Evolutionary conservation across 176 grass and related monocot genomes (phyloP).

Genomic region (Aegilops speltoides): DNA sequence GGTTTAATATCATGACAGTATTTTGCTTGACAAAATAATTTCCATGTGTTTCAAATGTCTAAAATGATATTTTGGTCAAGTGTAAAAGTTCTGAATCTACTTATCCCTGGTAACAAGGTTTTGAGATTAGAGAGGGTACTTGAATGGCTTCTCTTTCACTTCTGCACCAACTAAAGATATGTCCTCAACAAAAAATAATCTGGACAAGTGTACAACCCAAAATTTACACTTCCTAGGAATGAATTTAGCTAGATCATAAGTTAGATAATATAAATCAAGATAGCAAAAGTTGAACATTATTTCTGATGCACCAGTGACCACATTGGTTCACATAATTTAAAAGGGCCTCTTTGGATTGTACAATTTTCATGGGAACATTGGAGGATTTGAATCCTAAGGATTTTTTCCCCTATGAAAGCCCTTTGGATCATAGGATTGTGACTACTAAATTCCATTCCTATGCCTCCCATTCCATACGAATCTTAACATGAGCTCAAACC

Average conservation of each 20-base stretch:
- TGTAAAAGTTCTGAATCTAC: not conserved
- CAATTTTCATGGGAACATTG: too few relatives aligned
- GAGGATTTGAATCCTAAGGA: not conserved
- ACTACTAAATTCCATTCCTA: not conserved
- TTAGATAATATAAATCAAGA: not conserved
- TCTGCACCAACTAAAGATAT: not conserved
- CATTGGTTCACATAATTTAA: not conserved
- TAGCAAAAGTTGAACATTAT: not conserved
- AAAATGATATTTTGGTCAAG: not conserved
- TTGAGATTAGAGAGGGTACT: not conserved
- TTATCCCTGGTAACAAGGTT: not conserved
- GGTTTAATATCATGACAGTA: not conserved
- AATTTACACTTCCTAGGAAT: not conserved
- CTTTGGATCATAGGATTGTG: not conserved
- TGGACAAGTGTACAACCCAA: not conserved
- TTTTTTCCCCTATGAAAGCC: not conserved
- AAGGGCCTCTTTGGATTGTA: not conserved
- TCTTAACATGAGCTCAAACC: not conserved
- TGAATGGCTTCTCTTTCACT: not conserved
- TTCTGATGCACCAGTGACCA: not conserved
- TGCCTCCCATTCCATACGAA: not conserved
- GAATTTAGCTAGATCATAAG: not conserved
- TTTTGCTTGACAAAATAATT: not conserved
- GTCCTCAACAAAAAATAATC: not conserved
- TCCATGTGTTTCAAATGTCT: not conserved